Evolutionary conservation across 1,284 basidiomycete genomes (phyloP), one percentile per base, ranked within the genome.

Genomic region (Leccinum holopus): DNA sequence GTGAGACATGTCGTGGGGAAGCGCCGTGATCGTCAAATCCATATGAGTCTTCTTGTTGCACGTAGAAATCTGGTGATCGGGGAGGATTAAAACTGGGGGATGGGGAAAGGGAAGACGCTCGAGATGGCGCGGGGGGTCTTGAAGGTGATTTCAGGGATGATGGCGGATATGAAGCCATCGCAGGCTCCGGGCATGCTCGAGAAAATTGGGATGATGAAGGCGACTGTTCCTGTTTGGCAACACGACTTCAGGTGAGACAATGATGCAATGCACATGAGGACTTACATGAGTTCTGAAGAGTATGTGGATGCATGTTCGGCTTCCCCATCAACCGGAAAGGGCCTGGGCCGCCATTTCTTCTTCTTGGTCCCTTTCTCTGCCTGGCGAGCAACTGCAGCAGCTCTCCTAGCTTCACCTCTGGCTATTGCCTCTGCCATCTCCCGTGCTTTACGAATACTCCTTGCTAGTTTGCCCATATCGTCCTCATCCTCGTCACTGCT

Each of bases 401-500:
- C 61, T 52, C 54, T 67, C 61, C 58, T 65, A 18, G 62, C 65
- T 51, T 65, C 63, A 14, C 64, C 65, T 55, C 62, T 68, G 10
- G 65, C 63, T 10, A 60, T 57, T 7, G 65, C 63, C 28, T 73
- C 69, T n/a, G 61, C 66, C 53, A 64, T 77, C 63, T 67, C 59
- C 52, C 67, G 67, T 55, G 63, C 68, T 47, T 58, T 74, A 21
- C 70, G 73, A 44, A 61, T 47, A 55, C 35, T 66, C 60, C 57
- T 69, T 12, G 72, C 64, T 33, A 74, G 58, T 65, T 73, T 64
- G 57, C 59, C 62, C 68, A 70, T 65, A 62, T 74, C 59, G 57
- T 70, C 62, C 16, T 77, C 77, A n/a, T 79, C 79, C 6, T 80
- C 77, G 28, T 81, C 80, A 25, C 75, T 76, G 51, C 74, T 73